Percentiles rank a stretch among this genome's conserved stretches.
Conservation (phyloP, 2,329 filamentous ascomycete species). For the Ophiostoma novo-ulmi region DNA sequence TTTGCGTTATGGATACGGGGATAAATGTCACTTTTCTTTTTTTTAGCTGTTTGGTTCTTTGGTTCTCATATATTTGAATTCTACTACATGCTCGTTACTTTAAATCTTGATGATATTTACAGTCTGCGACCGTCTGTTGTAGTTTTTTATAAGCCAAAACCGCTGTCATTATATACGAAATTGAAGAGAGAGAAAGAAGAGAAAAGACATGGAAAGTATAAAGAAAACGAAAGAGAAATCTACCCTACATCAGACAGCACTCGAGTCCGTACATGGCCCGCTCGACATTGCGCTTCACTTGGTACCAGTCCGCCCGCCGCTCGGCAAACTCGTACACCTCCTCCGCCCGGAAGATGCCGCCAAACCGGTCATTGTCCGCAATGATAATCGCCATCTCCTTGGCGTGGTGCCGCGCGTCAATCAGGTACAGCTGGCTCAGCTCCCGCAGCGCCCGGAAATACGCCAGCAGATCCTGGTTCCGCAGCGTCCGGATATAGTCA, state of each 20-base stretch:
- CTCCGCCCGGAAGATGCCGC: slow-evolving; percentile 87
- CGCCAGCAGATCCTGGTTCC: slow-evolving; percentile 74
- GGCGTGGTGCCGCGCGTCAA: slow-evolving; percentile 78
- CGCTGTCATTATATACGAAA: background rate
- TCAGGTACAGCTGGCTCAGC: slow-evolving; percentile 90
- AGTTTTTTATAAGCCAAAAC: background rate
- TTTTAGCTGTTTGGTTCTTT: background rate
- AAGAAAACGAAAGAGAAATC: background rate
- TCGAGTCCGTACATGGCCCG: slow-evolving; percentile 96
- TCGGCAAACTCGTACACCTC: slow-evolving; percentile 98
- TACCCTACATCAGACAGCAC: slow-evolving; percentile 77
- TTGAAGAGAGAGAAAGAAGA: background rate
- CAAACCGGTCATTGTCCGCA: slow-evolving; percentile 82
- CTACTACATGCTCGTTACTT: background rate
- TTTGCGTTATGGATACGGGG: background rate
- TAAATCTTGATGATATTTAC: background rate
- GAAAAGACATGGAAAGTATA: background rate
- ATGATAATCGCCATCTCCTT: slow-evolving; percentile 95
- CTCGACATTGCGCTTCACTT: slow-evolving; percentile 82
- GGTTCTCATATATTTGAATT: background rate
- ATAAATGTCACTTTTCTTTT: background rate
- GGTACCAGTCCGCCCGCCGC: slow-evolving; percentile 89
- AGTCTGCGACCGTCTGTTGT: background rate
- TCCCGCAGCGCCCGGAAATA: slow-evolving; percentile 92
- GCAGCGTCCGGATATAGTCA: slow-evolving; percentile 72